A percentile compares a stretch with the other conserved stretches of the same genome.
Evolutionary conservation across 768 basidiomycete species (phyloP).

Genomic region (Rhodotorula taiwanensis): DNA sequence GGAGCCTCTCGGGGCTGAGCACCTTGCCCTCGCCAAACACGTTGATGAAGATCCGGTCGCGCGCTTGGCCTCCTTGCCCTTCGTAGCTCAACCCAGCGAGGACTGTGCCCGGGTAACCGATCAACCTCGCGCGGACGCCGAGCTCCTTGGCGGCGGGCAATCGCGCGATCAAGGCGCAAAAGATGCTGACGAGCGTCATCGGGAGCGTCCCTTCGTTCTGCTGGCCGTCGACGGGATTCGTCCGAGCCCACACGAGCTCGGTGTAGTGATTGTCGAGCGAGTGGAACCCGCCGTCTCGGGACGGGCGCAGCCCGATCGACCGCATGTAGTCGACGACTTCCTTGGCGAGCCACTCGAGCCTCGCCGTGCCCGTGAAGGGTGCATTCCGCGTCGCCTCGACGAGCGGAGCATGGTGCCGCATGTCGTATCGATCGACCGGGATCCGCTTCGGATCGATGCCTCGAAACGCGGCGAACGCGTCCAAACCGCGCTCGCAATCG

Average conservation of each 20-base stretch:
- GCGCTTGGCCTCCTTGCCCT: neutral
- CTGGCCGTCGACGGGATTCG: neutral
- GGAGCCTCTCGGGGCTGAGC: neutral
- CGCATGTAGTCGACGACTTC: slow-evolving; percentile 15
- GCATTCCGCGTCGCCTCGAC: neutral
- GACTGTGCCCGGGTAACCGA: slow-evolving; percentile 26
- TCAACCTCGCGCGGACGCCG: slow-evolving; percentile 6
- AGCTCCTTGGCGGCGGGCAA: slow-evolving; percentile 9
- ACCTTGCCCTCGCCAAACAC: slow-evolving; percentile 1
- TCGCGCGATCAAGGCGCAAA: slow-evolving; percentile 24
- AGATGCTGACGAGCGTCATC: slow-evolving; percentile 33
- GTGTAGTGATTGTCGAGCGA: slow-evolving; percentile 28
- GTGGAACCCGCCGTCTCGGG: slow-evolving; percentile 1
- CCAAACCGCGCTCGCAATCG: slow-evolving; percentile 26
- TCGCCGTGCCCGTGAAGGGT: neutral
- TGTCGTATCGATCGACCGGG: neutral
- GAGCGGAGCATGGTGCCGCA: neutral
- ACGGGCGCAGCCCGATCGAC: slow-evolving; percentile 1
- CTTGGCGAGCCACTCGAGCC: slow-evolving; percentile 14
- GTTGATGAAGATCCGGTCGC: slow-evolving; percentile 26
- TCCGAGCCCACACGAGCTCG: slow-evolving; percentile 8
- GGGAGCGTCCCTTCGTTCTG: slow-evolving; percentile 19
- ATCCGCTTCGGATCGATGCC: slow-evolving; percentile 4
- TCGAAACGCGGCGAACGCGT: slow-evolving; percentile 22
- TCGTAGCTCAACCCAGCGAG: slow-evolving; percentile 6